Conservation (phyloP, 2,329 filamentous ascomycete genomes). For the Apiospora phragmitis region DNA sequence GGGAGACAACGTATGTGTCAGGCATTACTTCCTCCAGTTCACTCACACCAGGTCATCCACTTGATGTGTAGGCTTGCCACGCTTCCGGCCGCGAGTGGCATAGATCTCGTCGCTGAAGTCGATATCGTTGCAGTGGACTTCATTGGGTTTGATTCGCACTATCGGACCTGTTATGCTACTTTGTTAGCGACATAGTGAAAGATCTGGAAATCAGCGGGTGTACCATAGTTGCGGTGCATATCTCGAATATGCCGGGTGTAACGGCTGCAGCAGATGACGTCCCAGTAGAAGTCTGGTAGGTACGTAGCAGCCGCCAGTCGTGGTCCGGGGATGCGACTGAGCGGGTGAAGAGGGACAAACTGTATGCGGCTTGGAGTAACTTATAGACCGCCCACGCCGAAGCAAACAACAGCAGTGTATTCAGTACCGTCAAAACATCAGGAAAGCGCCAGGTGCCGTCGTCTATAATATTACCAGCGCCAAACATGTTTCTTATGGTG, state of each 20-base stretch:
- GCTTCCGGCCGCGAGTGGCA: not conserved
- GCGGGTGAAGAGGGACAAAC: slow-evolving; percentile 41
- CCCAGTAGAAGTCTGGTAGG: slow-evolving; percentile 39
- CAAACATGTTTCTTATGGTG: not conserved
- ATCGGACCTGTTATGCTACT: not conserved
- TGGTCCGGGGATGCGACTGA: slow-evolving; percentile 38
- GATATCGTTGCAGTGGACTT: not conserved
- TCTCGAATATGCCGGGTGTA: slow-evolving; percentile 35
- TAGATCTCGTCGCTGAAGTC: slow-evolving; percentile 9
- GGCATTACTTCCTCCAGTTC: too few species aligned
- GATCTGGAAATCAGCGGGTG: not conserved
- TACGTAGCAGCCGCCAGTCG: slow-evolving; percentile 36
- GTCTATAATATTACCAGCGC: not conserved
- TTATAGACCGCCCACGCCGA: slow-evolving; percentile 26
- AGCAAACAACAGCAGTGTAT: not conserved
- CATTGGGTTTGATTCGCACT: not conserved
- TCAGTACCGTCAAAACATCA: not conserved
- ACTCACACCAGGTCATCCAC: not conserved
- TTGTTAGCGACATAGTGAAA: not conserved
- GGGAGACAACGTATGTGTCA: too few species aligned
- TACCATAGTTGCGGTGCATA: slow-evolving; percentile 41
- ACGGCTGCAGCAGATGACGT: slow-evolving; percentile 34
- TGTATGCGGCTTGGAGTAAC: slow-evolving; percentile 31
- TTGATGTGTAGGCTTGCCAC: not conserved
- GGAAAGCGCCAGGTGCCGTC: not conserved